Evolutionary conservation across 805 yeast species (phyloP), one percentile per base, ranked within the genome.

Genomic region (Wickerhamiella cacticola): DNA sequence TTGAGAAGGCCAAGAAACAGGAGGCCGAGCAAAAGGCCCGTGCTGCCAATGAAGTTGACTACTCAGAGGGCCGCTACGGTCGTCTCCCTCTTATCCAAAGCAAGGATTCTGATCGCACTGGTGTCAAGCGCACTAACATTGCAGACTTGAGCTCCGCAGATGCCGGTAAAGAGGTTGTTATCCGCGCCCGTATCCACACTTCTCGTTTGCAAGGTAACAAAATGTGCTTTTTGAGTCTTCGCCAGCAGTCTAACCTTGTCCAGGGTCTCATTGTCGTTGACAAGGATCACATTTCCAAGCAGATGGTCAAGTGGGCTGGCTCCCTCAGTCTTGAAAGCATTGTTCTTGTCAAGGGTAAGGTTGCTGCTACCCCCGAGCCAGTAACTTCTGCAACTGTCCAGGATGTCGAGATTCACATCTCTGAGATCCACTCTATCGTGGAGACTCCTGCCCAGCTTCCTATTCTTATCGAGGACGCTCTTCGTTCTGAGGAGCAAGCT

Each of bases 191-290:
- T 69, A 75, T 88, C 40, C 97, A 92, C 67, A 86, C 79, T 53
- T 76, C 89, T 12, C 83, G 99, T 71, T 82, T 86, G 63, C 97
- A 89, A 67, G 95, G 96, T 66, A 95, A 94, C 60, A 87, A 94
- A 55, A 79, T 92, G 82, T 76, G 83, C 47, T 92, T 92, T 66
- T 68, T 89, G 59, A 78, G 94, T 22, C 78, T 92, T 59, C 82
- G 99, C 71, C 98, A 92, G 71, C 95, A 86, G 69, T 72, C 76
- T 48, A 75, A 76, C 51, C 68, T 81, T 59, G 76, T 88, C 59
- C 97, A 89, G 72, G 95, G 82, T 50, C 73, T 92, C 53, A 71
- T 88, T 54, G 85, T 80, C 62, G 81, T 82, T 52, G 78, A 82
- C 59, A 76, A 77, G 59, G 79, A 78, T 53, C 70, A 68, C 9